Evolutionary conservation across 768 basidiomycete genomes (phyloP).

Genomic region (Glaciozyma martinii): DNA sequence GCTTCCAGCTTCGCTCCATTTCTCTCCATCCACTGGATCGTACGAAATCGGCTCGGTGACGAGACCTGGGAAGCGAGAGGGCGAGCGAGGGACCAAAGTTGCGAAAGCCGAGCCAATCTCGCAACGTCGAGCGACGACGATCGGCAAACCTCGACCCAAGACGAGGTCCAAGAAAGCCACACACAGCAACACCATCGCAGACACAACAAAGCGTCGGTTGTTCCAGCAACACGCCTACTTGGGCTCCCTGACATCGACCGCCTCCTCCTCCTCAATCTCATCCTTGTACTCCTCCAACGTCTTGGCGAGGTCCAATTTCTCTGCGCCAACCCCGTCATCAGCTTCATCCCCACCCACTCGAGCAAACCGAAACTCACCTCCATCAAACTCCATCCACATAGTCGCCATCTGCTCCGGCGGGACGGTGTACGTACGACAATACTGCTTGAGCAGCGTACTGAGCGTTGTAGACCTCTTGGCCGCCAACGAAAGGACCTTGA

Average conservation of each 20-base stretch:
- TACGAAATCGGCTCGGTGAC: too few species aligned
- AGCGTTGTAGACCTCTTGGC: conserved; percentile 12
- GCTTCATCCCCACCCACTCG: too few species aligned
- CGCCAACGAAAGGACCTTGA: conserved; percentile 12
- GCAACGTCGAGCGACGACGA: too few species aligned
- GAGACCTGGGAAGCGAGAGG: too few species aligned
- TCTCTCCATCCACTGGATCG: too few species aligned
- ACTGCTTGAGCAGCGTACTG: conserved; percentile 13
- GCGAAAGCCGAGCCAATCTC: too few species aligned
- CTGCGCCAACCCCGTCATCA: not conserved
- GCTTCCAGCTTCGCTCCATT: too few species aligned
- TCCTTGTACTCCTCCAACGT: conserved; percentile 13
- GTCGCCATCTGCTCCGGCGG: not conserved
- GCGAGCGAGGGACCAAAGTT: too few species aligned
- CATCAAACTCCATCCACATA: conserved; percentile 24
- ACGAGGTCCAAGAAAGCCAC: too few species aligned
- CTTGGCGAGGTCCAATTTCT: not conserved
- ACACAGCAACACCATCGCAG: too few species aligned
- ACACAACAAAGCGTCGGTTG: too few species aligned
- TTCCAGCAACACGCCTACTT: not conserved
- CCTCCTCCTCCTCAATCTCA: conserved; percentile 27
- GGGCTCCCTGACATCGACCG: conserved; percentile 14
- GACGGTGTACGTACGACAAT: not conserved
- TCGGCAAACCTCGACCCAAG: too few species aligned
- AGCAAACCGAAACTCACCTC: not conserved